Evolutionary conservation across 2,329 filamentous ascomycete species (phyloP).

Genomic region (Colletotrichum tropicicola): DNA sequence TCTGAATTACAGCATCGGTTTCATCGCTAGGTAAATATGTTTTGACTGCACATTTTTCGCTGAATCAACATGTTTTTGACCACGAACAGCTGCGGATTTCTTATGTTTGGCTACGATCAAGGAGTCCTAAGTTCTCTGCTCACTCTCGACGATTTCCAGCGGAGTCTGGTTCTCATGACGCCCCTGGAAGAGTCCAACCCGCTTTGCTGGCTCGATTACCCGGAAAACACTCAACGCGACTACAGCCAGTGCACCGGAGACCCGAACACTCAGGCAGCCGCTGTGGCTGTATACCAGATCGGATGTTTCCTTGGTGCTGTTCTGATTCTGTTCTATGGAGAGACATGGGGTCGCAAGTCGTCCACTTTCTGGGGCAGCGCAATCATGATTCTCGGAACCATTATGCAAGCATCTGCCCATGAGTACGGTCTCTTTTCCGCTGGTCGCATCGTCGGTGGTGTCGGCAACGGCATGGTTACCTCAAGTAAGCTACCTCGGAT

Average conservation of each 20-base stretch:
- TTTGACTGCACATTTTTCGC: no score
- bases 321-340: constrained; percentile 39
- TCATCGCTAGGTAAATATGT: constrained; percentile 34
- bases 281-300: constrained; percentile 39
- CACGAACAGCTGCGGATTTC: constrained; percentile 36
- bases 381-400: constrained; percentile 40
- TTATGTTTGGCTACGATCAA: constrained; percentile 41
- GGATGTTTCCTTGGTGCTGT: constrained; percentile 40
- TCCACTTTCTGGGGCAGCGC: constrained; percentile 42
- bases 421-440: constrained; percentile 37
- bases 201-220: constrained; percentile 36
- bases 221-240: constrained; percentile 29
- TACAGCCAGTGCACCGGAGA: constrained; percentile 35
- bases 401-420: constrained; percentile 36
- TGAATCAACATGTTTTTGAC: background rate
- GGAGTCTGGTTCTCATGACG: constrained; percentile 36
- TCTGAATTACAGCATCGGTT: constrained; percentile 38
- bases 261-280: constrained; percentile 39
- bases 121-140: constrained; percentile 38
- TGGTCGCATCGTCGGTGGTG: constrained; percentile 37
- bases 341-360: constrained; percentile 40
- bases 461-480: constrained; percentile 40
- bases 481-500: constrained; percentile 28
- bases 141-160: constrained; percentile 38
- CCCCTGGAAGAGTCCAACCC: constrained; percentile 35